Conservation (phyloP, 352 stramenopile species). For the Pythium coloratum region DNA sequence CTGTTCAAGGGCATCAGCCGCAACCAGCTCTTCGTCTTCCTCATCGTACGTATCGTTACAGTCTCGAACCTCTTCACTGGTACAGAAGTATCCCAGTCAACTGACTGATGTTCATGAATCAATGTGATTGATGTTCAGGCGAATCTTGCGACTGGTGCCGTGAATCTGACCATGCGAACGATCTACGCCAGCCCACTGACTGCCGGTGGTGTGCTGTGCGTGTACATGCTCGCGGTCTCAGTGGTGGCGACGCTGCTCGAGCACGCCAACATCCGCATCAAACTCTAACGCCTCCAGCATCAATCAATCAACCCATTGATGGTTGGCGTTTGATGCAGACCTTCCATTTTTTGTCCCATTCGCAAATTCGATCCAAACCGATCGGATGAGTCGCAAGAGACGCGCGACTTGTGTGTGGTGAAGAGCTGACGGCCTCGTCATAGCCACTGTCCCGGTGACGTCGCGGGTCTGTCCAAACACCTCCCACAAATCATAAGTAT, state of each 20-base stretch:
- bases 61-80: too few relatives aligned
- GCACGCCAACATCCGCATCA: conserved; percentile 58
- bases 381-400: conserved; percentile 21
- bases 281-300: conserved; percentile 32
- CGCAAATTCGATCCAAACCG: background rate
- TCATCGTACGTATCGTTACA: conserved; percentile 48
- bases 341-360: conserved; percentile 24
- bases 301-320: background rate
- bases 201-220: conserved; percentile 45
- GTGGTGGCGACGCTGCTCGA: conserved; percentile 58
- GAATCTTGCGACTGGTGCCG: conserved; percentile 72
- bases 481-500: conserved; percentile 6
- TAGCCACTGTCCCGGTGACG: conserved; percentile 16
- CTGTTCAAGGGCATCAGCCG: conserved; percentile 73
- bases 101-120: background rate
- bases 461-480: background rate
- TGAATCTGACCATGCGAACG: conserved; percentile 83
- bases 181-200: conserved; percentile 53
- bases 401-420: conserved; percentile 23
- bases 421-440: conserved; percentile 22
- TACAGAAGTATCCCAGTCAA: too few relatives aligned
- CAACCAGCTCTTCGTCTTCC: conserved; percentile 86
- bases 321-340: background rate
- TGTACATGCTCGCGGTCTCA: conserved; percentile 71
- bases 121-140: conserved; percentile 34